Base-by-base conservation (phyloP, 768 basidiomycete species). In the Hortiboletus flavorubellus region DNA sequence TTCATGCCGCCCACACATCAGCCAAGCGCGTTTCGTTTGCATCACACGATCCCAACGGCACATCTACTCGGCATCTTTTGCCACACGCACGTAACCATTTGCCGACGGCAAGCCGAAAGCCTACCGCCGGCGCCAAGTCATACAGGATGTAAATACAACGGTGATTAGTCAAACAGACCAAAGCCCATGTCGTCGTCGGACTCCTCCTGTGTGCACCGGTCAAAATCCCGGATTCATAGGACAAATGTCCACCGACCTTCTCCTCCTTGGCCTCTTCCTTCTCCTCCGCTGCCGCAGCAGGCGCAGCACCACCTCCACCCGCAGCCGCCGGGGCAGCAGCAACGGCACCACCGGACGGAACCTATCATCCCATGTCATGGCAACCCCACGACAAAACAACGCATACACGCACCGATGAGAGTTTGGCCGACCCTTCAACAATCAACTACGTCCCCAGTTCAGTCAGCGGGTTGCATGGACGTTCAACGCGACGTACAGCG, bases 131-230 rank as follows among this genome's bases (percentile, higher is more conserved):
- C 12, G n/a, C 43, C 30, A n/a, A 29, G 18, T 43, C 6, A 15
- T 18, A 54, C 57, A 59, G 10, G 58, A n/a, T 9, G 18, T 39
- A 35, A 30, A 44, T 38, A 60, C 56, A 4, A 26, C 3, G 26
- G 4, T 5, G 26, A 26, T 80, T 86, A 97, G 80, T 97, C 94
- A 81, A 97, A 97, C 61, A 97, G 83, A 79, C 94, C 94, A 76
- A 98, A 98, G 80, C 94, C 93, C 93, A 97, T 97, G 78, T 97
- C 95, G 66, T 97, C 95, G 81, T 96, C 93, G 52, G 90, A 92
- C 73, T 95, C 92, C 77, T 92, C 89, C 88, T 93, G 70, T 52
- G 59, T 37, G 29, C 34, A 40, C 50, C 38, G 2, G 54, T 60
- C 40, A 56, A 49, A 34, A 18, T 14, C 5, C 34, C 48, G 4